Evolutionary conservation across 139 green algal species (phyloP), one percentile per base, ranked within the genome.

Genomic region (Gonium pectorale): DNA sequence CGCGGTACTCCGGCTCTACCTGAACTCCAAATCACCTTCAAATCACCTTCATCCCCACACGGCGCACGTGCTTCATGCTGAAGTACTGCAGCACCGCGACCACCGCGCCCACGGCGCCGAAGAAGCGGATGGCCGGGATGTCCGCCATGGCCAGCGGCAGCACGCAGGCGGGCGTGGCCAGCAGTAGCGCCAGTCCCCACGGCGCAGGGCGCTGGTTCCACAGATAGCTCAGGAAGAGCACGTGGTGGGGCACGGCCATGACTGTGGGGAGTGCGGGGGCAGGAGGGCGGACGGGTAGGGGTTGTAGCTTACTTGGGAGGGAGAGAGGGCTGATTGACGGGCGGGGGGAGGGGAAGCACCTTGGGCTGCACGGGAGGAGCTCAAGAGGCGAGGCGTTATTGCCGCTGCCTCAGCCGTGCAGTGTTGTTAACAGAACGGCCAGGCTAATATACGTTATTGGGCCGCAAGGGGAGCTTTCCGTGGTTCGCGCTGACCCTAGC

Each of bases 111-210:
- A 90, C 41, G 0, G 75, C 83, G 13, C 78, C 89, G 9, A 95
- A 86, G 66, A 90, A 89, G 33, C 77, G 73, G 26, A 94, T 52
- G n/a, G 86, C 86, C 5, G 81, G 79, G 3, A 86, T 37, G 60
- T 91, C 87, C 11, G 66, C 41, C 33, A 95, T 68, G 13, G 91
- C 80, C 56, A 91, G 24, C 19, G 93, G 80, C 80, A 93, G 75
- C 51, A 95, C 22, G 88, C 89, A 93, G 40, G 95, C 87, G 8
- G 94, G 92, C 35, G 88, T 89, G 29, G 92, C 54, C 52, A 90
- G 62, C 52, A 94, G 70, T 62, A 97, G 86, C n/a, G 86, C 40
- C 22, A 88, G n/a, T 27, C 66, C 78, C 73, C 44, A 83, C 15
- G 71, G 5, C 9, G 15, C 60, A 33, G 86, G 44, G 40, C 31